phyloP scores from a whole-genome alignment of 192 early-diverging fungal species.

The Coemansia sp. region DNA sequence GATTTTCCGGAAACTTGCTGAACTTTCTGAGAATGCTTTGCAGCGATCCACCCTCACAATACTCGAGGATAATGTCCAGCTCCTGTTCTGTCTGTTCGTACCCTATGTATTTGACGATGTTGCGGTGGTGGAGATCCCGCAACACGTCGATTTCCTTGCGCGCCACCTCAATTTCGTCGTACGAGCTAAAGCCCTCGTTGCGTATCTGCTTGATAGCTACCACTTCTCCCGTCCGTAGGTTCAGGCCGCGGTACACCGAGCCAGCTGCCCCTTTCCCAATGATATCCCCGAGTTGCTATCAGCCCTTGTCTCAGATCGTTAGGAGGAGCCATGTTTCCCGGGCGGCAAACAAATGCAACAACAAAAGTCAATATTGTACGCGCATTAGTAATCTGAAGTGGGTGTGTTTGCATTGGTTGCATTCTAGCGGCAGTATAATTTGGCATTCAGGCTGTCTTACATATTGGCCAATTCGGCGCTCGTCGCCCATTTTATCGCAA shows the following conservation, averaged over 20 bases:
- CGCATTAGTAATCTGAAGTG: not conserved
- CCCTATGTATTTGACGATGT: conserved; percentile 73
- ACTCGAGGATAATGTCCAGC: conserved; percentile 86
- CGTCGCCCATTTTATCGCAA: conserved; percentile 29
- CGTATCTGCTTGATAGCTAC: conserved; percentile 75
- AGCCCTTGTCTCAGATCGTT: too few species aligned
- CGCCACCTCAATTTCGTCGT: conserved; percentile 62
- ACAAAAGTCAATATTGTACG: not conserved
- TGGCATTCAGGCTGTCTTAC: conserved; percentile 20
- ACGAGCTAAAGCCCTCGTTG: conserved; percentile 57
- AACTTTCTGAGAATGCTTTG: conserved; percentile 71
- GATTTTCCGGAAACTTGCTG: conserved; percentile 68
- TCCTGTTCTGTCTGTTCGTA: conserved; percentile 68
- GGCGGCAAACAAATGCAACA: not conserved
- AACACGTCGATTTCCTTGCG: conserved; percentile 82
- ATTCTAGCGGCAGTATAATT: too few species aligned
- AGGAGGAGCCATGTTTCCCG: not conserved
- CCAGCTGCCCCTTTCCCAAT: conserved; percentile 77
- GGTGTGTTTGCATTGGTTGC: too few species aligned
- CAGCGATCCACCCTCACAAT: conserved; percentile 74
- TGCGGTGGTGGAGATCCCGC: conserved; percentile 69
- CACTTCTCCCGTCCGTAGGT: conserved; percentile 64
- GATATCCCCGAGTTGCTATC: conserved; percentile 66
- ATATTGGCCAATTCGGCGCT: conserved; percentile 54
- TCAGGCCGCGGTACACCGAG: conserved; percentile 69